Evolutionary conservation across 2,329 filamentous ascomycete genomes (phyloP).

Genomic region (Ophiognomonia clavigignenti-juglandacearum): DNA sequence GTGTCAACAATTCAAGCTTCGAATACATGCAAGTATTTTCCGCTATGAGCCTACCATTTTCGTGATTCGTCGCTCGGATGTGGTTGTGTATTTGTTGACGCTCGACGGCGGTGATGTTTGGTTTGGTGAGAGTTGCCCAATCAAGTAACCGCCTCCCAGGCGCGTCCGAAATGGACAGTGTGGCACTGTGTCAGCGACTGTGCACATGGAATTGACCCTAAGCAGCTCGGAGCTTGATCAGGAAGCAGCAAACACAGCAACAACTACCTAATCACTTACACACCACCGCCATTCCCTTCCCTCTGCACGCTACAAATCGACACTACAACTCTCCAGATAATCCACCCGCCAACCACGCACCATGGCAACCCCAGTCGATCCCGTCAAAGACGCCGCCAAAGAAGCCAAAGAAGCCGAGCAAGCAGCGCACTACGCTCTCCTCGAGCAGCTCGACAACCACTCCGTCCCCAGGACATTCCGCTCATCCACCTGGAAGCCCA

Average conservation of each 20-base stretch:
- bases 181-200: too few species aligned
- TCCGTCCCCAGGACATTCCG: slow-evolving; percentile 84
- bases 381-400: slow-evolving; percentile 6
- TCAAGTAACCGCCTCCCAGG: not conserved
- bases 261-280: too few species aligned
- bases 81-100: slow-evolving; percentile 3
- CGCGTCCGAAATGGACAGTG: not conserved
- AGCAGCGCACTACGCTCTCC: slow-evolving; percentile 77
- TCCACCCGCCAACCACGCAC: not conserved
- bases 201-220: too few species aligned
- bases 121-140: slow-evolving; percentile 7
- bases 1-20: not conserved
- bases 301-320: too few species aligned
- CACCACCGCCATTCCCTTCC: too few species aligned
- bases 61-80: too few species aligned
- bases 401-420: slow-evolving; percentile 32
- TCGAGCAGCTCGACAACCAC: slow-evolving; percentile 90
- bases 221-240: too few species aligned
- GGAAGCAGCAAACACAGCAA: too few species aligned
- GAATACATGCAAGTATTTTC: not conserved
- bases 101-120: not conserved
- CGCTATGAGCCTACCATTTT: slow-evolving; percentile 6
- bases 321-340: too few species aligned
- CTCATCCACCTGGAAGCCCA: slow-evolving; percentile 84
- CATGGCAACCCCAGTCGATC: not conserved